Percentiles rank a stretch among this genome's conserved stretches.
These are phyloP conservation scores for Ambrosiella xylebori DNA, from an alignment of 2,329 filamentous ascomycete species.

Conservation along the genomic window DNA sequence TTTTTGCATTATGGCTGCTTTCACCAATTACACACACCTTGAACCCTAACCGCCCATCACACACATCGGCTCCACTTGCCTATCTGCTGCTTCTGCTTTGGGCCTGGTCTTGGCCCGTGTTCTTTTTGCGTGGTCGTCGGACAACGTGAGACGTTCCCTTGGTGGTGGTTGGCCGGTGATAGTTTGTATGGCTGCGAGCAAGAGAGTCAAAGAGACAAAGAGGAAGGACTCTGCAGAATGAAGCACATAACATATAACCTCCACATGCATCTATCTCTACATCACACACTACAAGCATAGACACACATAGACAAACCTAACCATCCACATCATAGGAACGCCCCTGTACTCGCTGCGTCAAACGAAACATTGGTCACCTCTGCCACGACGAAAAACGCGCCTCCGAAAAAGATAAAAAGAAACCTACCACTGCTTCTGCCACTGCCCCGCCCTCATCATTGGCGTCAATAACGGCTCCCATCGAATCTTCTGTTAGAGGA, in stretches of 20 bases:
- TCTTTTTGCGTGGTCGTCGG: background rate
- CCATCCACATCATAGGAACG: conserved; percentile 48
- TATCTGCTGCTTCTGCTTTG: background rate
- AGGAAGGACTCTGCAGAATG: too few species aligned
- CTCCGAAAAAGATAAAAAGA: conserved; percentile 60
- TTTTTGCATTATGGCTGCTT: background rate
- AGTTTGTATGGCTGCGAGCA: too few species aligned
- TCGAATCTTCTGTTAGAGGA: background rate
- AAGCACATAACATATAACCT: too few species aligned
- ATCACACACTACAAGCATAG: background rate
- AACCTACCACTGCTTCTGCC: conserved; percentile 21
- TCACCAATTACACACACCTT: background rate
- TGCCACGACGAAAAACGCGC: conserved; percentile 97
- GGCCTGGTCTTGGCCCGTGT: too few species aligned
- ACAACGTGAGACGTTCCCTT: background rate
- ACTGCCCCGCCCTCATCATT: too few species aligned
- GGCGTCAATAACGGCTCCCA: conserved; percentile 22
- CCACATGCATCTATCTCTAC: too few species aligned
- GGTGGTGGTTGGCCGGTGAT: too few species aligned
- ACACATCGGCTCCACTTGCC: background rate
- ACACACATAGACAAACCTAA: background rate
- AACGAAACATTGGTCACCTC: conserved; percentile 93
- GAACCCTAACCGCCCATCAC: background rate
- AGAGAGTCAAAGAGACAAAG: too few species aligned
- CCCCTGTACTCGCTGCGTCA: conserved; percentile 93